phyloP scores from a whole-genome alignment of 2,329 filamentous ascomycete genomes.

The Aspergillus sp. region DNA sequence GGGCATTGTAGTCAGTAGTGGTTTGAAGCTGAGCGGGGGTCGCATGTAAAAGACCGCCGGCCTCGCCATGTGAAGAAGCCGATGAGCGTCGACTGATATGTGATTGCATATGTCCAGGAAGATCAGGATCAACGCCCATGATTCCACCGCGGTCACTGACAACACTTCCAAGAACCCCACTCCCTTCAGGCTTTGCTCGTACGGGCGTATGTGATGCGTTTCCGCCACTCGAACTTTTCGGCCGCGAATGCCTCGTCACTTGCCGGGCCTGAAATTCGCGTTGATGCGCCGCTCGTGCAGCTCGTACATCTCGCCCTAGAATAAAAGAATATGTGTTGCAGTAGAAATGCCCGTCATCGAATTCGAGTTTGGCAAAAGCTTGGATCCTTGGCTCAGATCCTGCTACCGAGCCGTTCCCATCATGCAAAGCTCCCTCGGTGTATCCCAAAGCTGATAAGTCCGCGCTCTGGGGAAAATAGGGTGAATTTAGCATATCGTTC shows the following conservation, averaged over 20 bases:
- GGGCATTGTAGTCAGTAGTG: constrained; percentile 47
- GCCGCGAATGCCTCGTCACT: constrained; percentile 38
- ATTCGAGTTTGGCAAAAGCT: constrained; percentile 64
- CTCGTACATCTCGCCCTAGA: constrained; percentile 61
- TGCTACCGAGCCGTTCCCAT: constrained; percentile 35
- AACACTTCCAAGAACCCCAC: constrained; percentile 49
- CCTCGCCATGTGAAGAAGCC: constrained; percentile 48
- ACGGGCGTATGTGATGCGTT: constrained; percentile 46
- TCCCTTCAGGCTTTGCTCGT: constrained; percentile 45
- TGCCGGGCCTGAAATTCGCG: constrained; percentile 45
- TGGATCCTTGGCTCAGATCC: constrained; percentile 50
- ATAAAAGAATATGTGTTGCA: constrained; percentile 64
- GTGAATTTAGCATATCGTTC: constrained; percentile 40
- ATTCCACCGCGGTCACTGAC: constrained; percentile 58
- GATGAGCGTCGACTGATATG: constrained; percentile 50
- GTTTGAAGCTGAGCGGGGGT: constrained; percentile 40
- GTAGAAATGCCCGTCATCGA: constrained; percentile 65
- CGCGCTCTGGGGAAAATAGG: constrained; percentile 37
- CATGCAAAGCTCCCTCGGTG: constrained; percentile 24
- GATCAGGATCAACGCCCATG: constrained; percentile 48
- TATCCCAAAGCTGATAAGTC: constrained; percentile 38
- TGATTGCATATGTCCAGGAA: constrained; percentile 40
- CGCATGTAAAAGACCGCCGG: constrained; percentile 34
- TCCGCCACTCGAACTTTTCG: constrained; percentile 48
- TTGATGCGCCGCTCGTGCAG: constrained; percentile 48